phyloP scores from a whole-genome alignment of 2,329 filamentous ascomycete genomes.

The Aspergillus caelatus region DNA sequence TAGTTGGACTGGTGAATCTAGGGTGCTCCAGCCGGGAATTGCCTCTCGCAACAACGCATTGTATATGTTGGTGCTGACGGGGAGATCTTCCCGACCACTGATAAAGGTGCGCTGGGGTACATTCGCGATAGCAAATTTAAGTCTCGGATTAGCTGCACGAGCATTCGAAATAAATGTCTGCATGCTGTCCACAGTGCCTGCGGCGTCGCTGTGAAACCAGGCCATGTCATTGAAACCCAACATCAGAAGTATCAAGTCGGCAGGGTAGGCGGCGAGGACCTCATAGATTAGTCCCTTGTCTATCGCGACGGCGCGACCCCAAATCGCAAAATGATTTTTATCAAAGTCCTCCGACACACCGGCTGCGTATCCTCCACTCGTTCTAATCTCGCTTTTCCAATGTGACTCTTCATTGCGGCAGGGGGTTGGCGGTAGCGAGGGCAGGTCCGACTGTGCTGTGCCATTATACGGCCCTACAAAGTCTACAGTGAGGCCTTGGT shows the following conservation, averaged over 20 bases:
- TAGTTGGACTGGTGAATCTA: conserved; percentile 2
- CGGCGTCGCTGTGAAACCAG: conserved; percentile 5
- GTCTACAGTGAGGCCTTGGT: not conserved
- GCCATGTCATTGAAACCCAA: conserved; percentile 14
- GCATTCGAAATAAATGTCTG: not conserved
- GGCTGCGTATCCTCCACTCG: conserved; percentile 2
- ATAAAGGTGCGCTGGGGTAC: conserved; percentile 8
- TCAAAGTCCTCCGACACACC: conserved; percentile 5
- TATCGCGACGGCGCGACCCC: conserved; percentile 8
- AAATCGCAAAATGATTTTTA: conserved; percentile 4
- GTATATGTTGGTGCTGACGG: conserved; percentile 6
- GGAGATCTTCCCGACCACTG: conserved; percentile 5
- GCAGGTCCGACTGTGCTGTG: not conserved
- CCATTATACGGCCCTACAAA: conserved; percentile 9
- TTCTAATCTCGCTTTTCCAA: not conserved
- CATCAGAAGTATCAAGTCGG: conserved; percentile 6
- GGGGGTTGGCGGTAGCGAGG: not conserved
- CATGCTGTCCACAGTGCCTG: conserved; percentile 2
- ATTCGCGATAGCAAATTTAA: conserved; percentile 9
- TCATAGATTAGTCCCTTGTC: not conserved
- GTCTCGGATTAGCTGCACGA: not conserved
- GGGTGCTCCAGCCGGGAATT: conserved; percentile 1
- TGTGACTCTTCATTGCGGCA: not conserved
- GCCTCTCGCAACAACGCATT: conserved; percentile 2
- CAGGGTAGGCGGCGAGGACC: not conserved